phyloP scores from a whole-genome alignment of 208 protist genomes.

The Acanthamoeba divionensis region DNA sequence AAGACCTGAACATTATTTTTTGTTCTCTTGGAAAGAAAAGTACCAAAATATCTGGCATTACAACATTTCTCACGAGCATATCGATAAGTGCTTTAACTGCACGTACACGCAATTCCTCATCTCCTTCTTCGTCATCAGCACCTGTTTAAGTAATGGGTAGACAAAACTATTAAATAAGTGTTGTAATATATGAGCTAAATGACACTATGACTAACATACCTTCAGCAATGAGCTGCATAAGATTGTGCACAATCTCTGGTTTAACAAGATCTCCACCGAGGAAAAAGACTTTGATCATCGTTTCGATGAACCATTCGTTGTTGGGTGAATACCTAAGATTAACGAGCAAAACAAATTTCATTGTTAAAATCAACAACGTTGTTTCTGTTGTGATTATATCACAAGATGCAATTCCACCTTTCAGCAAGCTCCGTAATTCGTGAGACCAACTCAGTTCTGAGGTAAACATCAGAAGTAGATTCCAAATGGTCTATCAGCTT shows the following conservation, averaged over 20 bases:
- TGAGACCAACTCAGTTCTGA: slow-evolving; percentile 81
- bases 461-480: slow-evolving; percentile 76
- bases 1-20: not conserved
- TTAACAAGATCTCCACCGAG: slow-evolving; percentile 82
- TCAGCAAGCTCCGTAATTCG: slow-evolving; percentile 87
- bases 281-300: slow-evolving; percentile 89
- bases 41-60: not conserved
- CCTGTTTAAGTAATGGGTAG: not conserved
- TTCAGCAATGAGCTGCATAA: slow-evolving; percentile 91
- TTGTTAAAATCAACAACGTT: not conserved
- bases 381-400: slow-evolving; percentile 71
- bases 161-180: not conserved
- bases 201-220: too few species aligned
- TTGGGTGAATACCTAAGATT: slow-evolving; percentile 67
- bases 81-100: slow-evolving; percentile 83
- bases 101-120: slow-evolving; percentile 79
- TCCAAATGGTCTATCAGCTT: slow-evolving; percentile 87
- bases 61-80: slow-evolving; percentile 72
- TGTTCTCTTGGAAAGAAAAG: not conserved
- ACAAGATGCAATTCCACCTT: slow-evolving; percentile 72
- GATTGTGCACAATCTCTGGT: slow-evolving; percentile 81
- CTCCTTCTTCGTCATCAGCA: slow-evolving; percentile 75
- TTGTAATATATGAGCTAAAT: not conserved
- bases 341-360: not conserved
- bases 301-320: slow-evolving; percentile 84